Evolutionary conservation across 2,329 filamentous ascomycete species (phyloP).

Genomic region (Cladosporium austrohemisphaericum): DNA sequence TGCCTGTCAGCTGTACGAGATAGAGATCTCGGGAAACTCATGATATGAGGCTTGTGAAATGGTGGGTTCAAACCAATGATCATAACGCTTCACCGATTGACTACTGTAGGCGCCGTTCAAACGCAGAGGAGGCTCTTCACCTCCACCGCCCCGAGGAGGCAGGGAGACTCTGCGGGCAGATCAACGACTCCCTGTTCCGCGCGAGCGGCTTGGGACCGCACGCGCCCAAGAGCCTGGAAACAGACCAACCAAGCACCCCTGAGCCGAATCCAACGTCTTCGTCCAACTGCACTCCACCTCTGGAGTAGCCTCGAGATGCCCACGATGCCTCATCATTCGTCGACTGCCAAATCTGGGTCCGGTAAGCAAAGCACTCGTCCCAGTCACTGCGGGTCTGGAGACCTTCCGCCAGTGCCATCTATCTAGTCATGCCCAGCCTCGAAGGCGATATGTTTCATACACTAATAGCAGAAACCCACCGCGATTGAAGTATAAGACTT

Average conservation of each 20-base stretch:
- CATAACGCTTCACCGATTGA: too few species aligned
- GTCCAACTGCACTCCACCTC: constrained; percentile 9
- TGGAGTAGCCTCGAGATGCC: neutral
- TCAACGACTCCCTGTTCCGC: neutral
- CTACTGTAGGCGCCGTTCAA: too few species aligned
- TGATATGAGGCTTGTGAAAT: too few species aligned
- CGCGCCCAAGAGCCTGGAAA: neutral
- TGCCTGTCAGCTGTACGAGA: neutral
- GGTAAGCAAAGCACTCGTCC: neutral
- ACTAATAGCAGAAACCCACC: constrained; percentile 1
- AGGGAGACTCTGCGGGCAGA: neutral
- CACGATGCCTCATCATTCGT: neutral
- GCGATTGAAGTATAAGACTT: constrained; percentile 1
- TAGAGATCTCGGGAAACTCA: too few species aligned
- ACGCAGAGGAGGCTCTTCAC: neutral
- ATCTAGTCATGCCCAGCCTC: neutral
- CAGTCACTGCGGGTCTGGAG: constrained; percentile 8
- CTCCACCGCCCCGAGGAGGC: neutral
- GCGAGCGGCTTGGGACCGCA: constrained; percentile 1
- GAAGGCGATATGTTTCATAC: constrained; percentile 12
- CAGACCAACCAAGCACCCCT: constrained; percentile 11
- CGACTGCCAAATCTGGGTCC: neutral
- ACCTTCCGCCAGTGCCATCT: neutral
- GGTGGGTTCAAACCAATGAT: too few species aligned
- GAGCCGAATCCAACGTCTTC: neutral